A percentile compares a stretch with the other conserved stretches of the same genome.
phyloP scores from a whole-genome alignment of 208 protist genomes.

The Acanthamoeba culbertsoni region DNA sequence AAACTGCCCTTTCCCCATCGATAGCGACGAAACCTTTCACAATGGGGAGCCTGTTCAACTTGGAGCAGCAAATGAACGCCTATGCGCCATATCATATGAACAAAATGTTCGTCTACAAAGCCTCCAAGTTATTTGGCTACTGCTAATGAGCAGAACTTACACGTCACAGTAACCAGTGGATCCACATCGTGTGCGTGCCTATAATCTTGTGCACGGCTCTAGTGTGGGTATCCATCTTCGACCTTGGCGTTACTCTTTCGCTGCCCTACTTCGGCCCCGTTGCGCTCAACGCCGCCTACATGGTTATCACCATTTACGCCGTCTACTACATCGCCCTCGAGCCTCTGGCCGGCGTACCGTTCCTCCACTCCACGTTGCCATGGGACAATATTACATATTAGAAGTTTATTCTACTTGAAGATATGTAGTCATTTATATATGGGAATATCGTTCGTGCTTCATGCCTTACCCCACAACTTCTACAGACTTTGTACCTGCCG shows the following conservation, averaged over 20 bases:
- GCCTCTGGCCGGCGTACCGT: slow-evolving; percentile 33
- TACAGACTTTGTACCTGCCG: not conserved
- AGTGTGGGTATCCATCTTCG: slow-evolving; percentile 71
- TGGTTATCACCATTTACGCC: slow-evolving; percentile 6
- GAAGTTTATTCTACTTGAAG: not conserved
- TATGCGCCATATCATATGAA: slow-evolving; percentile 85
- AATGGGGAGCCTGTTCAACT: slow-evolving; percentile 66
- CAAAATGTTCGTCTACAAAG: slow-evolving; percentile 34
- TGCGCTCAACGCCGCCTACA: slow-evolving; percentile 60
- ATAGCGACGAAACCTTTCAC: not conserved
- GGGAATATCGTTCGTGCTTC: not conserved
- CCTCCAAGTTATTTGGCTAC: too few species aligned
- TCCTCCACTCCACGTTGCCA: not conserved
- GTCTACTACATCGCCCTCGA: slow-evolving; percentile 51
- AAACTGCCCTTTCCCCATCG: too few species aligned
- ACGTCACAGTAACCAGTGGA: slow-evolving; percentile 82
- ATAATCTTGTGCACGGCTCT: slow-evolving; percentile 84
- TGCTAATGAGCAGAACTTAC: too few species aligned
- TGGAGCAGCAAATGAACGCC: slow-evolving; percentile 84
- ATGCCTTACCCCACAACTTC: too few species aligned
- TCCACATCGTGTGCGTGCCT: slow-evolving; percentile 86
- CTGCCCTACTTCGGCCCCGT: not conserved
- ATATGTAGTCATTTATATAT: not conserved
- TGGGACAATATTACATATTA: not conserved
- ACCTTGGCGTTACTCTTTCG: not conserved